phyloP scores from a whole-genome alignment of 2,329 filamentous ascomycete species.

The Metarhizium sp. region DNA sequence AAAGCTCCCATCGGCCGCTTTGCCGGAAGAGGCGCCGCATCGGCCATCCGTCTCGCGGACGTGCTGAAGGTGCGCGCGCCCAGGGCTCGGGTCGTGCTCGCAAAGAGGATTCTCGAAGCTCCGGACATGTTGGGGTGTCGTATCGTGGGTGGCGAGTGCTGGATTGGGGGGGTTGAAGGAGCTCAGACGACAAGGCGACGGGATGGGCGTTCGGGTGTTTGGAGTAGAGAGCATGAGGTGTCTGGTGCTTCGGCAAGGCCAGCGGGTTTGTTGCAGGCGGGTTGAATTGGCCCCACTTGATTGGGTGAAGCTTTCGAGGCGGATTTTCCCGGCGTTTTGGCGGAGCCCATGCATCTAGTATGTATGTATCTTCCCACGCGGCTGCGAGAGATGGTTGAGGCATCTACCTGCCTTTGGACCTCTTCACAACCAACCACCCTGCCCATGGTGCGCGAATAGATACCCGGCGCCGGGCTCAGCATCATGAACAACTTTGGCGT shows the following conservation, averaged over 20 bases:
- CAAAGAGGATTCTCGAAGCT: slow-evolving; percentile 34
- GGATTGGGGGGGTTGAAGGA: too few species aligned
- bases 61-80: slow-evolving; percentile 38
- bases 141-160: background rate
- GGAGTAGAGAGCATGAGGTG: background rate
- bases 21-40: slow-evolving; percentile 39
- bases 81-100: slow-evolving; percentile 26
- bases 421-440: background rate
- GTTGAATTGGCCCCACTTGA: slow-evolving; percentile 9
- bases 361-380: too few species aligned
- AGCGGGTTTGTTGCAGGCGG: background rate
- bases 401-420: too few species aligned
- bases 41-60: slow-evolving; percentile 35
- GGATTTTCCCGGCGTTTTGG: slow-evolving; percentile 5
- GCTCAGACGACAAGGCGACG: background rate
- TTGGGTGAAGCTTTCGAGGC: slow-evolving; percentile 2
- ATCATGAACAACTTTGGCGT: slow-evolving; percentile 64
- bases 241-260: background rate
- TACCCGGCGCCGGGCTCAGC: background rate
- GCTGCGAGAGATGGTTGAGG: background rate
- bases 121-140: slow-evolving; percentile 26
- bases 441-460: background rate
- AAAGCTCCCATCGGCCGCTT: slow-evolving; percentile 52
- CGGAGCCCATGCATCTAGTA: slow-evolving; percentile 1
- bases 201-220: background rate